phyloP scores from a whole-genome alignment of 257 asterid species.

The Solanum chmielewskii region DNA sequence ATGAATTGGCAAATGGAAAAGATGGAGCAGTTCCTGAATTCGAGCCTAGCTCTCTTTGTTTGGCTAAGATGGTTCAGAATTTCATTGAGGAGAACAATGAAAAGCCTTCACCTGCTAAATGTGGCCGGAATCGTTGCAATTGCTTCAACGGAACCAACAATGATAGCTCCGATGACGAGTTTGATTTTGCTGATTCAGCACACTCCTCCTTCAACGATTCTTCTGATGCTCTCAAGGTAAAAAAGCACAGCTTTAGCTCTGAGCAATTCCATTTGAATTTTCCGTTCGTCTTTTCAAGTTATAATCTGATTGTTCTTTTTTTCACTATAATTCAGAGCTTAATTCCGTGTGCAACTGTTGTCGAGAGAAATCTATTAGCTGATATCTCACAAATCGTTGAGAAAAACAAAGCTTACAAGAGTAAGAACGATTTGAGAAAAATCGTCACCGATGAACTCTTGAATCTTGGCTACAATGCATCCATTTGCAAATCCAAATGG shows the following conservation, averaged over 20 bases:
- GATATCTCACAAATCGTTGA: constrained; percentile 71
- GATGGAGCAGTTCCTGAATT: constrained; percentile 38
- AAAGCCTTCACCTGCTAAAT: constrained; percentile 38
- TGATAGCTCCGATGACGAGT: constrained; percentile 88
- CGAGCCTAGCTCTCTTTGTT: constrained; percentile 83
- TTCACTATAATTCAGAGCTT: constrained; percentile 37
- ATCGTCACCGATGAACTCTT: constrained; percentile 52
- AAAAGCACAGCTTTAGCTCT: neutral
- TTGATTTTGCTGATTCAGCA: constrained; percentile 54
- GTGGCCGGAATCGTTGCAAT: constrained; percentile 71
- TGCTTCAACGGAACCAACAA: constrained; percentile 80
- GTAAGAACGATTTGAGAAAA: constrained; percentile 58
- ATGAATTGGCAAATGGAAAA: constrained; percentile 7
- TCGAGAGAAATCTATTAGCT: constrained; percentile 75
- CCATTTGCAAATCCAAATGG: constrained; percentile 87
- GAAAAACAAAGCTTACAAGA: constrained; percentile 46
- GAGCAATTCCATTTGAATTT: neutral
- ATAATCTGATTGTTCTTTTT: neutral
- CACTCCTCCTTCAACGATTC: constrained; percentile 47
- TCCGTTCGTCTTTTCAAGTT: neutral
- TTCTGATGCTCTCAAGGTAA: constrained; percentile 71
- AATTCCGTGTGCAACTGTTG: constrained; percentile 51
- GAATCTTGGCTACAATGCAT: constrained; percentile 57
- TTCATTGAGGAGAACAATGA: constrained; percentile 69
- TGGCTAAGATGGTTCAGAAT: constrained; percentile 80